Base-by-base conservation (phyloP, 352 stramenopile genomes). In the Phytophthora niederhauseri region DNA sequence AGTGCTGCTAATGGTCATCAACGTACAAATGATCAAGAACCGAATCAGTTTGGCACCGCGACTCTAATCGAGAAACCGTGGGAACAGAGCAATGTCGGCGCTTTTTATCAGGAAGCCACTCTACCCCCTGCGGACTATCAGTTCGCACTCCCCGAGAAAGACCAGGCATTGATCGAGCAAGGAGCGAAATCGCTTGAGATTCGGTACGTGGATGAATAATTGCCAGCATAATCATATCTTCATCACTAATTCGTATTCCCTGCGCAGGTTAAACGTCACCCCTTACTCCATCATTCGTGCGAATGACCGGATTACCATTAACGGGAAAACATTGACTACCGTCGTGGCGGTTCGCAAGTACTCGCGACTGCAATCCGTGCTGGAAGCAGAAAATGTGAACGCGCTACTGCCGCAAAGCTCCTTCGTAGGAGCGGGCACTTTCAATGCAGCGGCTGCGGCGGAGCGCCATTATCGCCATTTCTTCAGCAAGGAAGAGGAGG, bases 241-340 rank as follows among this genome's bases (percentile, higher is more conserved):
- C 0, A 22, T 9, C n/a, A 17, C 24, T 64, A 14, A 61, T 57
- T 36, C 12, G 36, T 38, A 2, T 64, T 45, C 22, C 8, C 63
- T 48, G 31, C 24, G 6, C 38, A 89, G 81, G 30, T 70, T 93
- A 17, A 91, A 93, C 46, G 78, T 75, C 24, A 69, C 77, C 12
- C 85, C 85, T 31, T 93, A 93, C 52, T 89, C 81, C 4, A 85
- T 90, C 70, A 92, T 92, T 57, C 85, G 76, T 46, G 70, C 71
- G 14, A 84, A 87, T 66, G 85, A 93, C 59, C 78, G 78, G 41
- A 85, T 93, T 58, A 82, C 80, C 11, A 81, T 93, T 49, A 91
- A 91, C 57, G 64, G 74, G 31, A 77, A 77, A 50, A 79, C 75
- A 0, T 43, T 73, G 30, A 78, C 73, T 11, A 84, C 65, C 0